Evolutionary conservation across 2,329 filamentous ascomycete genomes (phyloP).

Genomic region (Tympanopsis confertula): DNA sequence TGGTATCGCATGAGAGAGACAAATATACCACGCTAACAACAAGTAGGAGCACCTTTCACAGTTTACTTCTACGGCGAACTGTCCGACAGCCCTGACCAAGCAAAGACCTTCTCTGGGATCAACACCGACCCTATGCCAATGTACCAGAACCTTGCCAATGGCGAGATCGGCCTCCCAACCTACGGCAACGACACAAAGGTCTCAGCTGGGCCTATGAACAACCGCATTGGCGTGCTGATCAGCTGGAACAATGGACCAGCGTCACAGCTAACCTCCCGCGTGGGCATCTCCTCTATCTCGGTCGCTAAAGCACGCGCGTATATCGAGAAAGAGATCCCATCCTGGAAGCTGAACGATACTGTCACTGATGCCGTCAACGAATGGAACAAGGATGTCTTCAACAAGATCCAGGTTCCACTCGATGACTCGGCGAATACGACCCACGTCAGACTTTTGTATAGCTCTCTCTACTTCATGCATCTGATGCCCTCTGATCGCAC

Average conservation of each 20-base stretch:
- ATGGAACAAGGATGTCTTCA: constrained; percentile 33
- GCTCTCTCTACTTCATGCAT: constrained; percentile 47
- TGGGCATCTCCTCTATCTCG: constrained; percentile 37
- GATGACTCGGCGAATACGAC: constrained; percentile 25
- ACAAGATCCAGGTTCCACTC: constrained; percentile 24
- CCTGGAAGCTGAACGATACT: constrained; percentile 26
- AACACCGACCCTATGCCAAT: constrained; percentile 21
- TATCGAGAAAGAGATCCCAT: constrained; percentile 28
- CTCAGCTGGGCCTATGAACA: constrained; percentile 15
- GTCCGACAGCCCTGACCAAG: constrained; percentile 14
- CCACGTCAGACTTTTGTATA: constrained; percentile 40
- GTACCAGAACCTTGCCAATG: constrained; percentile 10
- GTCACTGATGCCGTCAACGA: constrained; percentile 23
- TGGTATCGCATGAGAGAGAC: too few relatives aligned
- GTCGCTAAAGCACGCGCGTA: constrained; percentile 34
- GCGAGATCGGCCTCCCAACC: constrained; percentile 3
- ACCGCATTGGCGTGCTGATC: constrained; percentile 39
- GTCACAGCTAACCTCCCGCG: constrained; percentile 30
- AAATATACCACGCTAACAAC: too few relatives aligned
- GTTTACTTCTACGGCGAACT: constrained; percentile 32
- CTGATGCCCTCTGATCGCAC: constrained; percentile 49
- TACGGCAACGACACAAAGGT: constrained; percentile 2
- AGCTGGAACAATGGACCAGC: constrained; percentile 23
- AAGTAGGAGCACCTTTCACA: constrained; percentile 25
- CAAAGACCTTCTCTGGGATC: constrained; percentile 17